Base-by-base conservation (phyloP, 2,329 filamentous ascomycete species). In the Fusarium sp. region DNA sequence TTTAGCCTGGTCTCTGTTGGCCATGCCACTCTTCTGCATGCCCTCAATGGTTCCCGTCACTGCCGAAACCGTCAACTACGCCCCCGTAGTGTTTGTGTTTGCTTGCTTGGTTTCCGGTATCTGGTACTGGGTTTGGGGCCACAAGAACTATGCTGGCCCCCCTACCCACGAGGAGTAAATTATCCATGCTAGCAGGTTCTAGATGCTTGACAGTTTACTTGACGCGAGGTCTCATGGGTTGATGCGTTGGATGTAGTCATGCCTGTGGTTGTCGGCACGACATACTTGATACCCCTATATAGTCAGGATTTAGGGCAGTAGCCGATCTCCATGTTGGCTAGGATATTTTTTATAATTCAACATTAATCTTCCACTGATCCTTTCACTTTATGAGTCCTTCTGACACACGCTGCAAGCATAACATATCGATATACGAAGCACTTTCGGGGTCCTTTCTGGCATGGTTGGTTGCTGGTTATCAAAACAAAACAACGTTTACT, bases 21-120 rank as follows among this genome's bases (percentile, higher is more conserved):
- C 87, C 32, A 84, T 91, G 48, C 88, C 89, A 1, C 82, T 92
- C 14, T 92, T 92, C 80, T 92, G 86, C 75, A 90, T 90, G 86
- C 89, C 88, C 1, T 82, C 85, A 0, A 75, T 75, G 38, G 77
- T 90, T n/a, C 86, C 86, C 6, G 86, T 89, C 35, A 82, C 80
- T 1, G 74, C 70, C 27, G 71, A 76, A 15, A 81, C 79, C 35
- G 88, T 91, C 80, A 92, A 92, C 80, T 92, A 91, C 73, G 89
- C 88, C 2, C 86, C 86, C 13, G 89, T 87, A 31, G 89, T 92
- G n/a, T 91, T 92, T 66, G 83, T 88, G 23, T 87, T 80, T 6
- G 88, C 90, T 60, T 82, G 84, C 50, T 44, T 78, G 35, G 81
- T 91, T 53, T 84, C 89, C 1, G 81, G 79, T 9, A 73, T 77